Evolutionary conservation across 192 early-diverging fungal species (phyloP).

Genomic region (Mortierella antarctica): DNA sequence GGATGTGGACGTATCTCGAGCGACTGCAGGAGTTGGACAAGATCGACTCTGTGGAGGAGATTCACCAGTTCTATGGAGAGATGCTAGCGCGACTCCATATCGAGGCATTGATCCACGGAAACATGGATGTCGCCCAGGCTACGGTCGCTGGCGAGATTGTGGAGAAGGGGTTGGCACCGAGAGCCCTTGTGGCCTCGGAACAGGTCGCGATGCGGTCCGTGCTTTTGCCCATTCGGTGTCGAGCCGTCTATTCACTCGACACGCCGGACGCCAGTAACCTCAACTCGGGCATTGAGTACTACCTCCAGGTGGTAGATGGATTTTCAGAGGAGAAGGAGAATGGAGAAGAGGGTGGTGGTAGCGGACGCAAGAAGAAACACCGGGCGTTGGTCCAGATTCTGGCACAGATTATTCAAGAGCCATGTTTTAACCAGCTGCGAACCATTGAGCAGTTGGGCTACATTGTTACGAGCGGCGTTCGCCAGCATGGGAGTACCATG

Average conservation of each 20-base stretch:
- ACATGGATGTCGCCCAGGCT: slow-evolving; percentile 70
- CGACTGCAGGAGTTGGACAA: slow-evolving; percentile 67
- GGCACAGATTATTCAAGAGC: slow-evolving; percentile 83
- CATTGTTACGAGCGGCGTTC: slow-evolving; percentile 64
- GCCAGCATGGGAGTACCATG: slow-evolving; percentile 66
- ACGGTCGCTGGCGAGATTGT: slow-evolving; percentile 63
- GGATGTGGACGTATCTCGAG: slow-evolving; percentile 78
- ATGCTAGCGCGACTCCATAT: slow-evolving; percentile 72
- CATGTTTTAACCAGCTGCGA: slow-evolving; percentile 89
- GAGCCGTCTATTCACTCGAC: slow-evolving; percentile 45
- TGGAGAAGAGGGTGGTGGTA: background rate
- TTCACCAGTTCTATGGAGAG: slow-evolving; percentile 72
- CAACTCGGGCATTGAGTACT: slow-evolving; percentile 88
- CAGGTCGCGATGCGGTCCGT: slow-evolving; percentile 43
- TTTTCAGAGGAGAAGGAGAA: background rate
- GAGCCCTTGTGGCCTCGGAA: slow-evolving; percentile 62
- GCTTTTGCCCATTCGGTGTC: slow-evolving; percentile 51
- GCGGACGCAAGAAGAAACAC: slow-evolving; percentile 4
- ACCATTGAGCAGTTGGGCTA: slow-evolving; percentile 88
- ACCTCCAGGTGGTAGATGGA: slow-evolving; percentile 69
- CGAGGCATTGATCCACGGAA: slow-evolving; percentile 86
- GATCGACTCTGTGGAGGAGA: slow-evolving; percentile 68
- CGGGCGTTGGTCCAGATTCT: slow-evolving; percentile 68
- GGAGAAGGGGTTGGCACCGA: slow-evolving; percentile 60
- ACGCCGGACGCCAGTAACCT: slow-evolving; percentile 77